Base-by-base conservation (phyloP, 768 basidiomycete species). In the Exsudoporus frostii region DNA sequence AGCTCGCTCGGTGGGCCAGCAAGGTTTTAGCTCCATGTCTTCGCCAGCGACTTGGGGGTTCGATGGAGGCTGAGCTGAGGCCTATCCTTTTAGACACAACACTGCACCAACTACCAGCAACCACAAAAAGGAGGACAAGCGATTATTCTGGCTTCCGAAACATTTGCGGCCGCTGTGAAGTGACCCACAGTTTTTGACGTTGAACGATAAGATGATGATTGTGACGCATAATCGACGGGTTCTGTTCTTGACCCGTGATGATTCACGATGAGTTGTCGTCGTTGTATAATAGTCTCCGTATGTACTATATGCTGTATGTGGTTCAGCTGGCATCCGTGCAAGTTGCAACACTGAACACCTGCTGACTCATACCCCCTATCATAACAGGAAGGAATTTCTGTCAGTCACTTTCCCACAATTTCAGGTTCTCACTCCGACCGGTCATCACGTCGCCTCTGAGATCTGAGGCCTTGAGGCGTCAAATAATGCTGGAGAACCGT, bases 131-230 rank as follows among this genome's bases (percentile, higher is more conserved):
- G n/a, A n/a, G 5, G 42, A 56, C 29, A 41, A 43, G 29, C 43
- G 44, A 6, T 33, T 57, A 32, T 57, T 58, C 29, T 58, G 57
- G 57, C 44, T 59, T 4, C 57, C 57, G 4, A 42, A 44, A 20
- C 50, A 51, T 49, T 17, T 59, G 29, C 50, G 57, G 11, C 57
- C 57, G 44, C 8, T 37, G 32, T 13, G 14, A 9, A 15, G n/a
- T 20, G 27, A 50, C 22, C 34, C 27, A 1, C 48, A 50, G 10
- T 51, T 56, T 50, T 27, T 33, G 13, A 33, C 41, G 14, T 19
- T 50, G 34, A 45, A 50, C 27, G 13, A 40, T 7, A 57, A 34
- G 30, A 39, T 55, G 32, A 46, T 57, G 52, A 55, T 57, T 19
- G 19, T 50, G 40, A 44, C 53, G 24, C 43, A 54, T 27, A 43